A percentile compares a stretch with the other conserved stretches of the same genome.
Conservation (phyloP, 306 rosid species). For the Quillaja saponaria region DNA sequence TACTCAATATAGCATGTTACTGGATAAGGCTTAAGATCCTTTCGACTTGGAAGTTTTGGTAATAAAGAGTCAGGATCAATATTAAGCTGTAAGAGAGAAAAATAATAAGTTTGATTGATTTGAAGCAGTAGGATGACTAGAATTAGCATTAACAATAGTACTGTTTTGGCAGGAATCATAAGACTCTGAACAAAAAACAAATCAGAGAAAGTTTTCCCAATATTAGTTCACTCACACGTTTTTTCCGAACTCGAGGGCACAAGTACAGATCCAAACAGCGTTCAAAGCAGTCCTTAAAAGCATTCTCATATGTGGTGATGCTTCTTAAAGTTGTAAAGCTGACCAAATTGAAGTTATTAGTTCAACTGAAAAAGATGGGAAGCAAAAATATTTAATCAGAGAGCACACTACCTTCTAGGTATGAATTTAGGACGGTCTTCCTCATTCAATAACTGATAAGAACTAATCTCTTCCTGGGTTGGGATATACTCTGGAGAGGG, state of each 20-base stretch:
- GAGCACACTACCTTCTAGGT: slow-evolving; percentile 68
- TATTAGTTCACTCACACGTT: slow-evolving; percentile 66
- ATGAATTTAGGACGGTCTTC: slow-evolving; percentile 94
- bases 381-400: neutral
- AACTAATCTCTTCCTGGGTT: slow-evolving; percentile 83
- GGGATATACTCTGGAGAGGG: slow-evolving; percentile 95
- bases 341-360: slow-evolving; percentile 29
- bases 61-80: slow-evolving; percentile 88
- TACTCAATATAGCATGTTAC: slow-evolving; percentile 71
- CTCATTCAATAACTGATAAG: slow-evolving; percentile 77
- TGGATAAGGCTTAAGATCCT: slow-evolving; percentile 89
- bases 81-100: slow-evolving; percentile 60
- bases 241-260: slow-evolving; percentile 87
- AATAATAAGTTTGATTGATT: slow-evolving; percentile 7
- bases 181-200: neutral
- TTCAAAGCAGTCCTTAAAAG: slow-evolving; percentile 71
- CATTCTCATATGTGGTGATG: slow-evolving; percentile 87
- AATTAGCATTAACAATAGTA: neutral
- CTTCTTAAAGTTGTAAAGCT: slow-evolving; percentile 82
- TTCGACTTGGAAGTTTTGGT: slow-evolving; percentile 88
- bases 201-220: slow-evolving; percentile 11
- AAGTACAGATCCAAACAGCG: slow-evolving; percentile 87
- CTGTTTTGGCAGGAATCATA: slow-evolving; percentile 6
- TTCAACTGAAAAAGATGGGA: slow-evolving; percentile 13
- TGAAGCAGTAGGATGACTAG: neutral